Conservation (phyloP, 2,329 filamentous ascomycete species). For the Aureobasidium leucospermi region DNA sequence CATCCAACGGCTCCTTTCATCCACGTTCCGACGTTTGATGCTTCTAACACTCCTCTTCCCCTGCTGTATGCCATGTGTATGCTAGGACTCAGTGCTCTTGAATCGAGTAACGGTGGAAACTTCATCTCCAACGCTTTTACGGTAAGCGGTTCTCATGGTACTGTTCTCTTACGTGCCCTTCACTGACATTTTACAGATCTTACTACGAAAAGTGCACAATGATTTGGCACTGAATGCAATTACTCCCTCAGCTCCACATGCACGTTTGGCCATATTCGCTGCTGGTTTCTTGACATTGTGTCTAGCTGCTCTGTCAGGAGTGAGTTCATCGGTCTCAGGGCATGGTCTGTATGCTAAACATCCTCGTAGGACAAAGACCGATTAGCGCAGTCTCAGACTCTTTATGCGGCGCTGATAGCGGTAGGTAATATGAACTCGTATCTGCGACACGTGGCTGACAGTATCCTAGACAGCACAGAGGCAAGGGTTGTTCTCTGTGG, state of each 20-base stretch:
- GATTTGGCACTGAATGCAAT: conserved; percentile 38
- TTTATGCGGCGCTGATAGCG: conserved; percentile 45
- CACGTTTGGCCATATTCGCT: conserved; percentile 40
- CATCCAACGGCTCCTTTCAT: conserved; percentile 47
- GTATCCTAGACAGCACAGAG: conserved; percentile 38
- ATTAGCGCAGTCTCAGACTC: conserved; percentile 43
- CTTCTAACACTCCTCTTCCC: conserved; percentile 39
- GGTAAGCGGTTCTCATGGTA: conserved; percentile 19
- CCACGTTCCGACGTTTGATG: conserved; percentile 46
- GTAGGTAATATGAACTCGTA: conserved; percentile 21
- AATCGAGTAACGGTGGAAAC: conserved; percentile 43
- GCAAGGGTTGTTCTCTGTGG: conserved; percentile 44
- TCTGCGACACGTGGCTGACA: conserved; percentile 15
- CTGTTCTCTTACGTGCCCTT: conserved; percentile 11
- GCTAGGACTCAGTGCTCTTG: conserved; percentile 45
- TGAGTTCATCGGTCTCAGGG: conserved; percentile 21
- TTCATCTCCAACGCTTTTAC: conserved; percentile 44
- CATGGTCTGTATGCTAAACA: not conserved
- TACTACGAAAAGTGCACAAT: conserved; percentile 34
- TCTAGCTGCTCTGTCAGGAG: conserved; percentile 43
- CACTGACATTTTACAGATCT: conserved; percentile 19
- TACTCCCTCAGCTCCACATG: conserved; percentile 32
- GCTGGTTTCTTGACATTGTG: conserved; percentile 43
- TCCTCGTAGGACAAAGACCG: conserved; percentile 27
- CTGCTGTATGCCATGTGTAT: conserved; percentile 47